Base-by-base conservation (phyloP, 352 stramenopile genomes). In the Pythium scleroteichum region DNA sequence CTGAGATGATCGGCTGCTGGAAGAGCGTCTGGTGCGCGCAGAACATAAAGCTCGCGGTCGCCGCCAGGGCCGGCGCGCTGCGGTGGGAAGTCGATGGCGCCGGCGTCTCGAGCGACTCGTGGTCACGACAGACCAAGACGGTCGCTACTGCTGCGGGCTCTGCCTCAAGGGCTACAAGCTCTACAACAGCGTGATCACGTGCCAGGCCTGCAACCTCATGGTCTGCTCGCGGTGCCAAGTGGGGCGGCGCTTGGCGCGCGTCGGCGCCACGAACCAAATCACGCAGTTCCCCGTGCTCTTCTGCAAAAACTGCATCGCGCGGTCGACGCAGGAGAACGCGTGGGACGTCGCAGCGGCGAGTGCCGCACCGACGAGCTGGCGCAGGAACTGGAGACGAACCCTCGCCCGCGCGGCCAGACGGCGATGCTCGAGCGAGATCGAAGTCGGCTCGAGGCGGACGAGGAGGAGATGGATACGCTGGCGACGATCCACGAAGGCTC, bases 1-100 rank as follows among this genome's bases (percentile, higher is more conserved):
- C 32, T 9, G 66, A 69, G 16, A 72, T 91, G n/a, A 79, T 71
- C n/a, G 77, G 69, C 54, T 86, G 75, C 65, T 87, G 81, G 77
- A 82, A 85, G 53, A 76, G 69, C 1, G 75, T 89, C 17, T 69
- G 41, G 32, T 91, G 82, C 33, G 72, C 82, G 13, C 77, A 91
- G 47, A 84, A 72, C 71, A 88, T 87, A 66, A 91, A 91, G 33
- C 76, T 91, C 26, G 78, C 74, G 7, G 87, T 71, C 59, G 75
- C 68, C 39, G 50, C 47, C 2, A 12, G 14, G 4, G 53, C 58
- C 12, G 61, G 52, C 13, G 53, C 52, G 8, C 19, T 44, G 16
- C 52, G 52, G 12, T 63, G 61, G 61, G 32, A 47, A 13, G 41
- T 53, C 19, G 35, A 53, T 5, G 50, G 53, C 27, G 47, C 33